Evolutionary conservation across 192 early-diverging fungal genomes (phyloP).

Genomic region (Spizellomyces sp.): DNA sequence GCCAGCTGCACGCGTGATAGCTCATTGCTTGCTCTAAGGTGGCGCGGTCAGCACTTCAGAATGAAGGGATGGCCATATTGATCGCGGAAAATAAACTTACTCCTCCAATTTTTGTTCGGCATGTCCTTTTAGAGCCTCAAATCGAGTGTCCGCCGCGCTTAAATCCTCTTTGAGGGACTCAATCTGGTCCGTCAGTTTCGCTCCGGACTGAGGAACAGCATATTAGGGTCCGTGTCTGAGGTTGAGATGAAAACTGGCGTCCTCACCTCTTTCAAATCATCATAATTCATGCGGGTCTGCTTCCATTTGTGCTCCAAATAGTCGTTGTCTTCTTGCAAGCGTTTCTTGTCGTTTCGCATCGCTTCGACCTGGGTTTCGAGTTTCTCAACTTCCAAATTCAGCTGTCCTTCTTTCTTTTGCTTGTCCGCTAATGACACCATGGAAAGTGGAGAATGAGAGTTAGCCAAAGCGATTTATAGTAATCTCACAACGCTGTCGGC

Average conservation of each 20-base stretch:
- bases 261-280: conserved; percentile 37
- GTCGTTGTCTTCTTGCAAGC: conserved; percentile 23
- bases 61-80: background rate
- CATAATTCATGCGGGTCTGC: conserved; percentile 32
- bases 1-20: conserved; percentile 29
- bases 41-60: background rate
- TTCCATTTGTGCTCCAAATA: conserved; percentile 29
- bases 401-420: background rate
- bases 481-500: background rate
- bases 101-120: conserved; percentile 47
- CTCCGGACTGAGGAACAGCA: background rate
- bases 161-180: conserved; percentile 20
- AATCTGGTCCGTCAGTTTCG: background rate
- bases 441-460: too few species aligned
- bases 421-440: background rate
- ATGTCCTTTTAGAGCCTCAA: conserved; percentile 33
- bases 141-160: conserved; percentile 16
- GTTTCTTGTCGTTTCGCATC: conserved; percentile 18
- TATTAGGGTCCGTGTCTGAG: too few species aligned
- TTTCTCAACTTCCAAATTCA: conserved; percentile 14
- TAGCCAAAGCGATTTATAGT: too few species aligned
- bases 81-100: conserved; percentile 18
- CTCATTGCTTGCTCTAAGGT: conserved; percentile 42
- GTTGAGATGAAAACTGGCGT: background rate
- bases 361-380: conserved; percentile 2